These are phyloP conservation scores for Vigna unguiculata DNA, from an alignment of 306 rosid genomes.

Conservation along the genomic window DNA sequence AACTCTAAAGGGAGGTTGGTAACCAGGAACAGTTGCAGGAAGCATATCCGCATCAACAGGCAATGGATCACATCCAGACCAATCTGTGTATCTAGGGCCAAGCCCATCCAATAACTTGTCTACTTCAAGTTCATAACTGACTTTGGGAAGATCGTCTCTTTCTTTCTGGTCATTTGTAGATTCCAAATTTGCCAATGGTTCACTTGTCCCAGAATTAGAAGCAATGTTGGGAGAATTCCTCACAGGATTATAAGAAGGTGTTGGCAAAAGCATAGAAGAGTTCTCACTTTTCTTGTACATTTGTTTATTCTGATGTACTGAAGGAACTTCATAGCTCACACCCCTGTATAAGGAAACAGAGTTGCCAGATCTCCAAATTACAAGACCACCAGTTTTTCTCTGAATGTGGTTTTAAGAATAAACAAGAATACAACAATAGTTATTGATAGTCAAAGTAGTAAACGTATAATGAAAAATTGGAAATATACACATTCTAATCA, in stretches of 20 bases:
- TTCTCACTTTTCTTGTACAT: conserved; percentile 54
- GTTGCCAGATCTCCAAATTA: conserved; percentile 97
- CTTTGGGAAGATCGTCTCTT: conserved; percentile 51
- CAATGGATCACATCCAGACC: conserved; percentile 91
- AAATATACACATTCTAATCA: neutral
- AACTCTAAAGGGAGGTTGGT: conserved; percentile 88
- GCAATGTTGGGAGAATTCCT: conserved; percentile 49
- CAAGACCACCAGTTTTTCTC: conserved; percentile 98
- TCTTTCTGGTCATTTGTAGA: conserved; percentile 49
- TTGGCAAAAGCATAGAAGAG: conserved; percentile 49
- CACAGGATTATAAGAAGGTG: conserved; percentile 42
- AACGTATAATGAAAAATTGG: neutral
- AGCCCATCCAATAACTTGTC: conserved; percentile 74
- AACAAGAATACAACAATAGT: conserved; percentile 34
- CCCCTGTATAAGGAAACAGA: conserved; percentile 95
- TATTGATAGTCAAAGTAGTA: conserved; percentile 22
- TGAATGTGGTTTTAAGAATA: conserved; percentile 51
- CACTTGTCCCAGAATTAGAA: conserved; percentile 47
- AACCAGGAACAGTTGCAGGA: conserved; percentile 75
- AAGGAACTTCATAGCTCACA: conserved; percentile 86
- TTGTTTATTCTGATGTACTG: conserved; percentile 61
- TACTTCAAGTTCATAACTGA: conserved; percentile 83
- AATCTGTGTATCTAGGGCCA: conserved; percentile 89
- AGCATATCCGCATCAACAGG: conserved; percentile 96
- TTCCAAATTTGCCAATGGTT: conserved; percentile 44